Percentiles rank a stretch among this genome's conserved stretches.
Conservation (phyloP, 192 early-diverging fungal genomes). For the Coemansia sp. region DNA sequence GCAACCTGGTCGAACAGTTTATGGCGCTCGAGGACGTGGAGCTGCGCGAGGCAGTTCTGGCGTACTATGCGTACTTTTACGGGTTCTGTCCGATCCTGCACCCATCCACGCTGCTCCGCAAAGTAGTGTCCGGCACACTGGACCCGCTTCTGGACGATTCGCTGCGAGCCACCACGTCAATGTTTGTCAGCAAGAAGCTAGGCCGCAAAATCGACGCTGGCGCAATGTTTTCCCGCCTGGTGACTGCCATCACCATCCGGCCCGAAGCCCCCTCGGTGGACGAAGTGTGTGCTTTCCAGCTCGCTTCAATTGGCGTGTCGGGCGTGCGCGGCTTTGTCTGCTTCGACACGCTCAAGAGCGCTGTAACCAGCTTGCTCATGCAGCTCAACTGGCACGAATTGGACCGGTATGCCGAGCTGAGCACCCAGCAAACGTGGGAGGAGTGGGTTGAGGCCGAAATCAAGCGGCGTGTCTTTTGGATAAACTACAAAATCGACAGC, state of each 20-base stretch:
- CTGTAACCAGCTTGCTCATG: slow-evolving; percentile 20
- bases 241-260: slow-evolving; percentile 10
- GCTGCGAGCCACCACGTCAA: slow-evolving; percentile 22
- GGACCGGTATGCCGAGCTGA: slow-evolving; percentile 14
- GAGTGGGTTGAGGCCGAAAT: slow-evolving; percentile 36
- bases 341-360: slow-evolving; percentile 22
- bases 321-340: slow-evolving; percentile 9
- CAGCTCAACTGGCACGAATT: slow-evolving; percentile 42
- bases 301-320: slow-evolving; percentile 16
- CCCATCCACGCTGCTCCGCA: slow-evolving; percentile 35
- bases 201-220: slow-evolving; percentile 9
- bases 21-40: slow-evolving; percentile 1
- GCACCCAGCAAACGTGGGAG: slow-evolving; percentile 18
- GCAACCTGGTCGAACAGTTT: slow-evolving; percentile 18
- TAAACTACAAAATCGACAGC: slow-evolving; percentile 23
- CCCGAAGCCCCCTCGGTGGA: slow-evolving; percentile 17
- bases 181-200: slow-evolving; percentile 12
- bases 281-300: slow-evolving; percentile 27
- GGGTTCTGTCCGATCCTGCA: slow-evolving; percentile 32
- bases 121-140: slow-evolving; percentile 15
- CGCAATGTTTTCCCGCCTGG: slow-evolving; percentile 13
- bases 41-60: slow-evolving; percentile 24
- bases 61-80: slow-evolving; percentile 39
- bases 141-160: slow-evolving; percentile 23
- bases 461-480: slow-evolving; percentile 44